Percentiles rank a stretch among this genome's conserved stretches.
Conservation (phyloP, 2,329 filamentous ascomycete genomes). For the Aspergillus sp. region DNA sequence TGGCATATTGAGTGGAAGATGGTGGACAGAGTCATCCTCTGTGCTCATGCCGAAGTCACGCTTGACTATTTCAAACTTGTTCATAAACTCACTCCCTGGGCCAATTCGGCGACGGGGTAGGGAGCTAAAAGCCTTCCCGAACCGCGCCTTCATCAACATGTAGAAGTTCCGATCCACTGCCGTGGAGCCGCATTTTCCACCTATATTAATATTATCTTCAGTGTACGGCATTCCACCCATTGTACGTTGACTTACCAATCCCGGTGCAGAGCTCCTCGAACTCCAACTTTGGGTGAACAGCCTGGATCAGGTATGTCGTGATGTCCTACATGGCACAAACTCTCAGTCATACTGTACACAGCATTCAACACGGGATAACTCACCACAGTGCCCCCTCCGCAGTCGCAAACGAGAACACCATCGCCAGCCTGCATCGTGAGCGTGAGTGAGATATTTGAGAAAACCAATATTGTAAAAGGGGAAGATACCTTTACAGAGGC, state of each 20-base stretch:
- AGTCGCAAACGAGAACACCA: conserved; percentile 31
- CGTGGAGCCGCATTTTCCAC: conserved; percentile 41
- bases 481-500: background rate
- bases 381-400: conserved; percentile 35
- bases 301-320: conserved; percentile 28
- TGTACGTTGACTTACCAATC: conserved; percentile 16
- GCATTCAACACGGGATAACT: background rate
- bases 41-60: conserved; percentile 30
- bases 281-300: conserved; percentile 5
- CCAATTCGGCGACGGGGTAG: conserved; percentile 31
- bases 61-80: conserved; percentile 39
- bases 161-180: conserved; percentile 41
- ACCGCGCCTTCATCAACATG: conserved; percentile 32
- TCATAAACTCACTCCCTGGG: conserved; percentile 41
- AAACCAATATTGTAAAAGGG: background rate
- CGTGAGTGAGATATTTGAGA: no score
- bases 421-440: background rate
- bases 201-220: conserved; percentile 16
- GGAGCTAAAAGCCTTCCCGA: conserved; percentile 33
- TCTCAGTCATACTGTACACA: no score
- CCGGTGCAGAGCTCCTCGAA: conserved; percentile 17
- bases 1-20: conserved; percentile 25
- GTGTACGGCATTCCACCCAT: background rate
- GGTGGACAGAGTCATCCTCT: conserved; percentile 16
- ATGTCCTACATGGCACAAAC: conserved; percentile 20